Base-by-base conservation (phyloP, 2,329 filamentous ascomycete genomes). In the Cercospora nicotianae region DNA sequence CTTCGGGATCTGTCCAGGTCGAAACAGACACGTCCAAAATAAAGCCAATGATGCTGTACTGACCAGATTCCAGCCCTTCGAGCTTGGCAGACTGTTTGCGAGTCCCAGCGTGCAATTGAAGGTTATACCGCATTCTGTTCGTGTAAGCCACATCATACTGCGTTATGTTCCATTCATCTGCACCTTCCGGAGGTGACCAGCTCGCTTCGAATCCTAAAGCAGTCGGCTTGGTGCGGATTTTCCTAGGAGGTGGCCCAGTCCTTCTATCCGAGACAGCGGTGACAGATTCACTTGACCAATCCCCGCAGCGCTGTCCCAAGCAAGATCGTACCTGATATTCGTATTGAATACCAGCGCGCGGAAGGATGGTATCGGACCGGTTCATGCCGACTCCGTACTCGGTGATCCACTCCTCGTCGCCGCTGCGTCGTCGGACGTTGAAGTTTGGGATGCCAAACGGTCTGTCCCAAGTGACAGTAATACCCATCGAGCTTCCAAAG, bases 241-340 rank as follows among this genome's bases (percentile, higher is more conserved):
- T 60, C 36, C 31, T 31, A 12, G 65, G 65, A n/a, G 65, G 65
- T 20, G 65, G 57, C 26, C 61, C 20, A 5, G 65, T 67, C 1
- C 33, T 63, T 45, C 65, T 67, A 13, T 60, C 65, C 20, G 65
- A 67, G 18, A 55, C 16, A 3, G 65, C 65, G 18, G 33, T 61
- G 9, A 63, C 65, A 33, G n/a, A 20, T 12, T 67, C 65, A 3
- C 39, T 30, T 8, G 65, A 60, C 60, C 61, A 67, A 5, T 67
- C 42, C 12, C 65, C 26, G 20, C 65, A 67, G n/a, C 61, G 53
- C 23, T 51, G 36, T n/a, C 61, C 61, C 45, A 64, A 45, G 57
- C 65, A 64, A 8, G 61, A 67, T 12, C 58, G 61, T 16, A 67
- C 65, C 30, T 67, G 65, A 28, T 67, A 67, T n/a, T 67, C 65